Conservation (phyloP, 139 green algal genomes). For the Tetratostichococcus sp. region DNA sequence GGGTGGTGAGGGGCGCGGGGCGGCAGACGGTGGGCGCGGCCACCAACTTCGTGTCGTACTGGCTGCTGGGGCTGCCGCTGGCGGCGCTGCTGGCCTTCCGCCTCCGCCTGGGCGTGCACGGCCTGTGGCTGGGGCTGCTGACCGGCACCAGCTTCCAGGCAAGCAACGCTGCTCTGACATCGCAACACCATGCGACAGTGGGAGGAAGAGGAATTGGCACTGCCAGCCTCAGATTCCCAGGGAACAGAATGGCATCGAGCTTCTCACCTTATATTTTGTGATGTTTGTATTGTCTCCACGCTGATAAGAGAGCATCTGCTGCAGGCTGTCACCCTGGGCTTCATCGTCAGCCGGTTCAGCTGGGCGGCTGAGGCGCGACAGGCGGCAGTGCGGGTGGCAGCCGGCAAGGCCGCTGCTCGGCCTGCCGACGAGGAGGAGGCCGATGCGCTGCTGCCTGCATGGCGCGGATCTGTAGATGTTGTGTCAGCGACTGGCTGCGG, state of each 20-base stretch:
- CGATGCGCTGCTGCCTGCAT: neutral
- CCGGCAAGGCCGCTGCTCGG: conserved; percentile 2
- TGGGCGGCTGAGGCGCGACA: conserved; percentile 33
- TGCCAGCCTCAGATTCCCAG: too few relatives aligned
- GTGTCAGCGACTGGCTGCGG: too few relatives aligned
- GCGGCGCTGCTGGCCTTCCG: conserved; percentile 44
- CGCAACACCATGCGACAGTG: too few relatives aligned
- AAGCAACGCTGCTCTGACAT: too few relatives aligned
- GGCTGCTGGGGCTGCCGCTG: conserved; percentile 50
- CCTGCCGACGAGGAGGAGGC: neutral
- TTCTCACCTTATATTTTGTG: too few relatives aligned
- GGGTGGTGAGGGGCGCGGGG: conserved; percentile 26
- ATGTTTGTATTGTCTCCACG: too few relatives aligned
- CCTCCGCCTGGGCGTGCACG: conserved; percentile 27
- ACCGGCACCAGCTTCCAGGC: too few relatives aligned
- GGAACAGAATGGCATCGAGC: too few relatives aligned
- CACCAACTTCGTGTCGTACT: conserved; percentile 51
- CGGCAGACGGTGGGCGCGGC: conserved; percentile 26
- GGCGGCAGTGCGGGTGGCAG: conserved; percentile 21
- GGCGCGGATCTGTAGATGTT: too few relatives aligned
- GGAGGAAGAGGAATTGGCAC: too few relatives aligned
- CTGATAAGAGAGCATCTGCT: too few relatives aligned
- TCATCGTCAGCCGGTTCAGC: conserved; percentile 25
- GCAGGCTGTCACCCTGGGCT: neutral
- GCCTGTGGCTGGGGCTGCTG: conserved; percentile 54